phyloP scores from a whole-genome alignment of 345 rosid species.

The Syzygium aromaticum region DNA sequence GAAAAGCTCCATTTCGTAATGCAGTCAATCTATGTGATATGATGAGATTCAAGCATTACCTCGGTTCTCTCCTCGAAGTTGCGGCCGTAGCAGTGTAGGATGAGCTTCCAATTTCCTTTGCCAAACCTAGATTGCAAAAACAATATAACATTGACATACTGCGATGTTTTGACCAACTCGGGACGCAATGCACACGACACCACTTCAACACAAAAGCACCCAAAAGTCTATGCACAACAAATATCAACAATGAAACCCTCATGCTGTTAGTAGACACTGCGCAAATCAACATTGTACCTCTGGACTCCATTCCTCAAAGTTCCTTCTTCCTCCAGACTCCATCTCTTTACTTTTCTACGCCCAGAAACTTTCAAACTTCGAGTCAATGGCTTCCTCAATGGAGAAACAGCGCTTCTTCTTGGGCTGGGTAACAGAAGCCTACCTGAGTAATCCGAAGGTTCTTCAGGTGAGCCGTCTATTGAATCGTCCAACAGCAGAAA shows the following conservation, averaged over 20 bases:
- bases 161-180: not conserved
- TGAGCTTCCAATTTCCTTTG: slow-evolving; percentile 32
- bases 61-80: slow-evolving; percentile 26
- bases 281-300: slow-evolving; percentile 7
- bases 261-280: not conserved
- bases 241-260: not conserved
- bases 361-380: not conserved
- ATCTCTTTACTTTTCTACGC: slow-evolving; percentile 23
- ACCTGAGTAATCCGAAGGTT: not conserved
- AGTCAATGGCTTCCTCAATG: slow-evolving; percentile 5
- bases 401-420: slow-evolving; percentile 7
- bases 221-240: not conserved
- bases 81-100: slow-evolving; percentile 12
- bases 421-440: slow-evolving; percentile 6
- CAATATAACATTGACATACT: not conserved
- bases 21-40: not conserved
- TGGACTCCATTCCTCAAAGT: slow-evolving; percentile 31
- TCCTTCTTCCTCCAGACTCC: slow-evolving; percentile 51
- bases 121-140: not conserved
- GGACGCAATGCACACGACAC: not conserved
- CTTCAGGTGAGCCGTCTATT: slow-evolving; percentile 23
- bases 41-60: slow-evolving; percentile 11
- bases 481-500: slow-evolving; percentile 36
- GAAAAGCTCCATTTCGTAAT: not conserved
- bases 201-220: not conserved